Evolutionary conservation across 352 stramenopile species (phyloP).

Genomic region (Globisporangium irregulare): DNA sequence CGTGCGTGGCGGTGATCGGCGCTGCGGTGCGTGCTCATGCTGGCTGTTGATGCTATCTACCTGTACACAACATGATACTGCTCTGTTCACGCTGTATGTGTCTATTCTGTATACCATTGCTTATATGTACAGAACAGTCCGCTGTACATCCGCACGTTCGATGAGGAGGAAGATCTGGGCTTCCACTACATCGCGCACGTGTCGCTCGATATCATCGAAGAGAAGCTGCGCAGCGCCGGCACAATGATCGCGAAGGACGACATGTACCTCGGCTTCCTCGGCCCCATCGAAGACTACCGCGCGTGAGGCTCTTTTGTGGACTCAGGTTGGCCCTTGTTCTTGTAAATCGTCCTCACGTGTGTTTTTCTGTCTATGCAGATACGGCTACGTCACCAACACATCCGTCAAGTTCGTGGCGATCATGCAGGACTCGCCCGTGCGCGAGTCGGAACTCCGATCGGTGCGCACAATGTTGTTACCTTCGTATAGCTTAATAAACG

Average conservation of each 20-base stretch:
- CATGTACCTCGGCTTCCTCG: constrained; percentile 86
- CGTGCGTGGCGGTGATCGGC: constrained; percentile 77
- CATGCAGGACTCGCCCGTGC: constrained; percentile 67
- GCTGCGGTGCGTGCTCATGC: constrained; percentile 47
- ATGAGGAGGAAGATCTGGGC: constrained; percentile 80
- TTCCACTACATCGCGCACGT: constrained; percentile 89
- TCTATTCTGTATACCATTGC: not conserved
- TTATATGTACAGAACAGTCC: constrained; percentile 53
- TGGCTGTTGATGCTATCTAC: not conserved
- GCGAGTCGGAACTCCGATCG: constrained; percentile 74
- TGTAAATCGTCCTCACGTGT: not conserved
- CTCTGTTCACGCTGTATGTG: not conserved
- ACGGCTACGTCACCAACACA: constrained; percentile 86
- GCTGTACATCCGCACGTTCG: constrained; percentile 81
- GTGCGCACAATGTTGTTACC: constrained; percentile 27
- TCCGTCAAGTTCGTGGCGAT: constrained; percentile 82
- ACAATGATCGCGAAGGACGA: constrained; percentile 65
- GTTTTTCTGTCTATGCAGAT: constrained; percentile 21
- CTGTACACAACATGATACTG: not conserved
- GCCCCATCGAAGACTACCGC: constrained; percentile 82
- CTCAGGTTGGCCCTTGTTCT: not conserved
- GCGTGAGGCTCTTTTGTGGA: constrained; percentile 31
- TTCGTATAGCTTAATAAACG: not conserved
- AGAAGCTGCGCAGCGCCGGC: constrained; percentile 58
- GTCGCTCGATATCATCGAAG: constrained; percentile 81